Conservation (phyloP, 805 yeast species). For the Saturnispora saitoi region DNA sequence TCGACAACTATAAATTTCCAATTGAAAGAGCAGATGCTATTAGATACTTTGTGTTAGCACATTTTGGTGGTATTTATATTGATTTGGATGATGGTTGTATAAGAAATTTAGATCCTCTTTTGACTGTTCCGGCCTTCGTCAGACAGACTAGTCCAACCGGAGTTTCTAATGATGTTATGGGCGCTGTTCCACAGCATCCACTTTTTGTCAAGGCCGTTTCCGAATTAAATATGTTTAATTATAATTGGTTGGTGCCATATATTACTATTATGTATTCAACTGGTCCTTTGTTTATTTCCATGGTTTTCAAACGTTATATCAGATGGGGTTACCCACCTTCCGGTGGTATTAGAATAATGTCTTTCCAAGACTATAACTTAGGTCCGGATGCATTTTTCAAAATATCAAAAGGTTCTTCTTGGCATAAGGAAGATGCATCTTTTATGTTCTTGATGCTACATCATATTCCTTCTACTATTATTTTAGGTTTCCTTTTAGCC, state of each 20-base stretch:
- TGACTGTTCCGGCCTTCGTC: slow-evolving; percentile 77
- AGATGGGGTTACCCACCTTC: slow-evolving; percentile 67
- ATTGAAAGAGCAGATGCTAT: slow-evolving; percentile 89
- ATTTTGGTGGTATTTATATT: slow-evolving; percentile 84
- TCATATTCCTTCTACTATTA: slow-evolving; percentile 64
- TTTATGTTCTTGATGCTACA: slow-evolving; percentile 64
- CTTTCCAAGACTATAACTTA: slow-evolving; percentile 63
- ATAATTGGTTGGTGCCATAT: slow-evolving; percentile 80
- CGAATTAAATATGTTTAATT: slow-evolving; percentile 51
- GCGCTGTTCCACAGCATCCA: slow-evolving; percentile 79
- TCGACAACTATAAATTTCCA: slow-evolving; percentile 69
- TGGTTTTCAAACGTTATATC: slow-evolving; percentile 80
- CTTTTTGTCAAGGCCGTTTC: slow-evolving; percentile 67
- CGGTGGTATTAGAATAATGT: slow-evolving; percentile 58
- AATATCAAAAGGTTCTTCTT: slow-evolving; percentile 76
- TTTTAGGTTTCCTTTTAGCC: slow-evolving; percentile 60
- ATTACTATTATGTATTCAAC: slow-evolving; percentile 89
- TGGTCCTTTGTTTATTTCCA: slow-evolving; percentile 82
- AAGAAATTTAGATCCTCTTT: slow-evolving; percentile 68
- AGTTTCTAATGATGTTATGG: slow-evolving; percentile 89
- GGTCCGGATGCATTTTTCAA: slow-evolving; percentile 55
- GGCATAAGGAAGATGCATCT: slow-evolving; percentile 87
- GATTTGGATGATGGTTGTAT: slow-evolving; percentile 88
- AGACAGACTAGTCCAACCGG: slow-evolving; percentile 88
- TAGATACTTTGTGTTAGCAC: slow-evolving; percentile 72